Conservation (phyloP, 441 rosid genomes). For the Syzygium syzygioides region DNA sequence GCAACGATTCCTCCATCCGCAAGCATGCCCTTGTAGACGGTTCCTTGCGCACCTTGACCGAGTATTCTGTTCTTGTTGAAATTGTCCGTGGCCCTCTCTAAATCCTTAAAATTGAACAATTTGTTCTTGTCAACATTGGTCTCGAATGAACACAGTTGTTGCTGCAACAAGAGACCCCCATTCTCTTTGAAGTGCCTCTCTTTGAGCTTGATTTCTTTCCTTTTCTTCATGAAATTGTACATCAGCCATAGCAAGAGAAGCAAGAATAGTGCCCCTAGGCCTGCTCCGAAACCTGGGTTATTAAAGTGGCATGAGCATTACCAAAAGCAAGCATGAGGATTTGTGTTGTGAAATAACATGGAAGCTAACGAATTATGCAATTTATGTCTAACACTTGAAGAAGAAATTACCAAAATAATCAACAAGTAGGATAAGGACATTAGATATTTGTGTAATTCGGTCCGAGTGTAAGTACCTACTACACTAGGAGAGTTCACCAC, state of each 20-base stretch:
- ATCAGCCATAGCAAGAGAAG: neutral
- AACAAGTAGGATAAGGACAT: neutral
- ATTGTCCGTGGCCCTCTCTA: neutral
- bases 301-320: neutral
- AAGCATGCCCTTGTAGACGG: neutral
- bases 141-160: neutral
- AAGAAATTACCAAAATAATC: neutral
- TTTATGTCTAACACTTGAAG: neutral
- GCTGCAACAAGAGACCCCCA: neutral
- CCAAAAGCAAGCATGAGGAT: neutral
- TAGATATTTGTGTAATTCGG: too few species aligned
- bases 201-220: neutral
- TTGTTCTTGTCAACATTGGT: neutral
- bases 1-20: neutral
- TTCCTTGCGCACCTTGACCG: neutral
- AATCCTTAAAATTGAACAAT: neutral
- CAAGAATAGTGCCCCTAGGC: neutral
- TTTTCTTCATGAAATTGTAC: neutral
- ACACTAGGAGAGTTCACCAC: neutral
- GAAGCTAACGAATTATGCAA: neutral
- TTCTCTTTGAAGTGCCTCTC: neutral
- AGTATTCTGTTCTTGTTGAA: neutral
- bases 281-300: neutral
- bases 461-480: neutral
- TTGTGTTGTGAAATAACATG: neutral